Conservation (phyloP, 768 basidiomycete species). For the Saitozyma podzolica region DNA sequence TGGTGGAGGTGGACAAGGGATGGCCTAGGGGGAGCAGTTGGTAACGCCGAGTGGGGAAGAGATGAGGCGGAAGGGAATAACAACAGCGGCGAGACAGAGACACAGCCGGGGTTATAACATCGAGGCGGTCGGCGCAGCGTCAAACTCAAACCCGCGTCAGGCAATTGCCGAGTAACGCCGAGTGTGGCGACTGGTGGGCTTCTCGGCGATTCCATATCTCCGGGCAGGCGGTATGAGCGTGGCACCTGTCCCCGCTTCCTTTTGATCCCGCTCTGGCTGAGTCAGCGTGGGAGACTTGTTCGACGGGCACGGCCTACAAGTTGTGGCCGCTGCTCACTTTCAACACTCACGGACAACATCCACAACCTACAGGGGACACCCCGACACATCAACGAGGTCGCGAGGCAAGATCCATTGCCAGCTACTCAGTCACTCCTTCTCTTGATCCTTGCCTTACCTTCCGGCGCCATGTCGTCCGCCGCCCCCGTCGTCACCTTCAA, state of each 20-base stretch:
- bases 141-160: too few species aligned
- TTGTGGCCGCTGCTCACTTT: neutral
- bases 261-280: constrained; percentile 2
- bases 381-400: neutral
- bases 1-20: constrained; percentile 27
- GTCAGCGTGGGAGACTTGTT: constrained; percentile 15
- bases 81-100: too few species aligned
- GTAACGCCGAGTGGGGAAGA: constrained; percentile 23
- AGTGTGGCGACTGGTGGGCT: constrained; percentile 1
- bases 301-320: neutral
- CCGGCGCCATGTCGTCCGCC: constrained; percentile 16
- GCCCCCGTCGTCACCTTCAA: constrained; percentile 72
- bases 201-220: neutral
- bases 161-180: neutral
- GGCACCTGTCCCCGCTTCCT: neutral
- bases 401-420: too few species aligned
- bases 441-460: neutral
- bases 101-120: too few species aligned
- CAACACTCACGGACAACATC: neutral
- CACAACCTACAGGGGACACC: neutral
- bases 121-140: too few species aligned
- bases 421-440: neutral
- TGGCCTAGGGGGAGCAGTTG: neutral
- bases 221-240: neutral
- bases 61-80: neutral